Base-by-base conservation (phyloP, 2,329 filamentous ascomycete species). In the Alternaria triticimaculans region DNA sequence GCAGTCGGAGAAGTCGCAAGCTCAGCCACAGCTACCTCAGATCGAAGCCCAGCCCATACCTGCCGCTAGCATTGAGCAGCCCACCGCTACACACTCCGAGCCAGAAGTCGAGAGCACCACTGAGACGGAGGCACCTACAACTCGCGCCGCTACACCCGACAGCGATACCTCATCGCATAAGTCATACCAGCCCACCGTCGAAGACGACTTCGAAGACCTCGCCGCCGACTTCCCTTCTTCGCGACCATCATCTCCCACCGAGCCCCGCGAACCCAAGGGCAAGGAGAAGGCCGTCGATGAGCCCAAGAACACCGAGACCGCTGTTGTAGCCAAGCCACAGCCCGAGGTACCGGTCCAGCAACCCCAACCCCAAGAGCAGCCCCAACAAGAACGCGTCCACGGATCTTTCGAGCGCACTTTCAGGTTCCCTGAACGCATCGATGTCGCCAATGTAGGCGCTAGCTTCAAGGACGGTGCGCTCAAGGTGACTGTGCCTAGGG, bases 351-450 rank as follows among this genome's bases (percentile, higher is more conserved):
- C 68, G 12, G 64, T 58, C 8, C 69, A 64, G 44, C 62, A 66
- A 37, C 51, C 51, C 21, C 60, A 65, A 46, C 37, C 51, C 23
- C 60, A 65, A 10, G 28, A 68, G 54, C 59, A 65, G 33, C 23
- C 55, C 4, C 62, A 75, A 33, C 50, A 69, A 21, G 89, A 92
- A 82, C 88, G 89, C 71, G 86, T 84, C 64, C 81, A 90, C 62
- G 90, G 90, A 76, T 85, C 89, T 69, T 93, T 92, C 81, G 84
- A 87, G 53, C 87, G 90, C 67, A 87, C 84, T 63, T 92, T 92
- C 82, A 87, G 83, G 77, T 92, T 93, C 83, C 88, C 90, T 1
- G 80, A 81, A 56, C 86, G 85, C 26, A 85, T 93, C 64, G 88
- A 91, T 73, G 85, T 87, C 72, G 87, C 89, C 15, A 80, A 73